phyloP scores from a whole-genome alignment of 768 basidiomycete species.

The Boletus rufocinnamomeus region DNA sequence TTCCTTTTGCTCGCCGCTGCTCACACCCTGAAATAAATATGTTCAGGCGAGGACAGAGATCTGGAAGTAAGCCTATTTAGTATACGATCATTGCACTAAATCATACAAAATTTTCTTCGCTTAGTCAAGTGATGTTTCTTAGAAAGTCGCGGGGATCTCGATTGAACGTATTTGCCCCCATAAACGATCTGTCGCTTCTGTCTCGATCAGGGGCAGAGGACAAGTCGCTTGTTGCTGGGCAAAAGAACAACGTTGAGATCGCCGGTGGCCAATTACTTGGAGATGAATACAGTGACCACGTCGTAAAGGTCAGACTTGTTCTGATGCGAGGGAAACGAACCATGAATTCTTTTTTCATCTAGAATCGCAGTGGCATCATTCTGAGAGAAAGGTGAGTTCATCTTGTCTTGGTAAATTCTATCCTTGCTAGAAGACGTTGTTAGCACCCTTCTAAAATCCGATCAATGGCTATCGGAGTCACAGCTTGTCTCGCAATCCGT shows the following conservation, averaged over 20 bases:
- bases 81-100: not conserved
- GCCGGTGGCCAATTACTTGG: conserved; percentile 85
- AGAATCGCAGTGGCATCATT: conserved; percentile 94
- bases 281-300: conserved; percentile 94
- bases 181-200: conserved; percentile 82
- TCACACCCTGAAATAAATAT: conserved; percentile 2
- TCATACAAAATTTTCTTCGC: not conserved
- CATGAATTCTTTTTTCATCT: conserved; percentile 2
- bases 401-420: conserved; percentile 7
- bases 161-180: conserved; percentile 88
- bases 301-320: conserved; percentile 66
- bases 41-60: conserved; percentile 79
- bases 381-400: conserved; percentile 74
- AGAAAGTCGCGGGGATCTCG: conserved; percentile 79
- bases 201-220: conserved; percentile 67
- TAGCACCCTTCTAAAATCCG: conserved; percentile 88
- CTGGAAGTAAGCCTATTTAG: conserved; percentile 68
- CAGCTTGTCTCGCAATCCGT: conserved; percentile 65
- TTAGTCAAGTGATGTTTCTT: conserved; percentile 83
- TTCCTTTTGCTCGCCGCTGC: not conserved
- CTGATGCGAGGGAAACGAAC: not conserved
- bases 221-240: conserved; percentile 61
- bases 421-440: not conserved
- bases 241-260: conserved; percentile 72
- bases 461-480: conserved; percentile 84